phyloP scores from a whole-genome alignment of 768 basidiomycete species.

The Boletus barrowsii region DNA sequence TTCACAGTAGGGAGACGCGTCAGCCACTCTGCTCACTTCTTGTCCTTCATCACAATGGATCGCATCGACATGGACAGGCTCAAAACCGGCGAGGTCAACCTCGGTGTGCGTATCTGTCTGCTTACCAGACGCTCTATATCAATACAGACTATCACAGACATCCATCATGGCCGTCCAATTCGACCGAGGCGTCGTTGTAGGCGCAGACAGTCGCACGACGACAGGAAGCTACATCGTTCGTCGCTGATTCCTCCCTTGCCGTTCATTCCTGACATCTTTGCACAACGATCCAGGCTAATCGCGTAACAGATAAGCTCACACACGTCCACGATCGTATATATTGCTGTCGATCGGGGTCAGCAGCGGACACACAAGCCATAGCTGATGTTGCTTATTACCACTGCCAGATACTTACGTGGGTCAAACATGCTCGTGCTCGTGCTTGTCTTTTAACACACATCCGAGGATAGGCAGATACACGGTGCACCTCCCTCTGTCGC shows the following conservation, averaged over 20 bases:
- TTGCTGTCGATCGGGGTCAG: conserved; percentile 97
- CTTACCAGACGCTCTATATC: not conserved
- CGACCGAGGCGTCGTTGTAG: conserved; percentile 90
- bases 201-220: conserved; percentile 96
- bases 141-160: conserved; percentile 52
- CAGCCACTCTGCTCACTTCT: conserved; percentile 28
- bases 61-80: conserved; percentile 81
- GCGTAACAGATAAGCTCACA: conserved; percentile 98
- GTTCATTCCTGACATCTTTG: not conserved
- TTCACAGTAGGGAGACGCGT: conserved; percentile 49
- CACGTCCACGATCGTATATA: conserved; percentile 97
- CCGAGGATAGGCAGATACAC: conserved; percentile 45
- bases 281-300: conserved; percentile 66
- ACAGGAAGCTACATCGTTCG: conserved; percentile 94
- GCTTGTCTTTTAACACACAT: conserved; percentile 1
- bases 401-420: conserved; percentile 73
- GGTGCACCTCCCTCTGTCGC: conserved; percentile 75
- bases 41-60: conserved; percentile 42
- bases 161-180: conserved; percentile 99
- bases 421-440: conserved; percentile 5
- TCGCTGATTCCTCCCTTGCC: not conserved
- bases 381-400: conserved; percentile 87
- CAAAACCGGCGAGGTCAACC: conserved; percentile 94
- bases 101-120: conserved; percentile 65
- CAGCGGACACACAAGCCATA: conserved; percentile 95